Percentiles rank a stretch among this genome's conserved stretches.
Evolutionary conservation across 2,329 filamentous ascomycete genomes (phyloP).

Genomic region (Xylaria sp.): DNA sequence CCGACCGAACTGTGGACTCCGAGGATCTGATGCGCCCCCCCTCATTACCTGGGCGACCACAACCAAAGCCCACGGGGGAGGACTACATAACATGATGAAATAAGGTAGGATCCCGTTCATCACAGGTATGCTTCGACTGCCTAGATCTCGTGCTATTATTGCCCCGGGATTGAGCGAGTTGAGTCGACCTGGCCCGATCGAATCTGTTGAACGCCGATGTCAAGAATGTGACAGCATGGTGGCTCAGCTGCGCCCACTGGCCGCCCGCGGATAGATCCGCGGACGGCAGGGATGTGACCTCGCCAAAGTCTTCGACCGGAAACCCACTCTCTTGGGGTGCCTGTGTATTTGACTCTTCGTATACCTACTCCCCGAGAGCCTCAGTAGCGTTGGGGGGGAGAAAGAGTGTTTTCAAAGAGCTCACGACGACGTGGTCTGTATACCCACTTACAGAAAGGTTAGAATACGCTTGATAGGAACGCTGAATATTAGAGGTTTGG

Average conservation of each 20-base stretch:
- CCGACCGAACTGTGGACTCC: too few species aligned
- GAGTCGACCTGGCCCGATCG: constrained; percentile 9
- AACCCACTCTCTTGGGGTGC: constrained; percentile 8
- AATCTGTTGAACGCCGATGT: background rate
- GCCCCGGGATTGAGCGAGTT: background rate
- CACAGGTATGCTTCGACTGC: background rate
- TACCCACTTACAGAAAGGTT: too few species aligned
- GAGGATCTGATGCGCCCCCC: too few species aligned
- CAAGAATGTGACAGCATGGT: constrained; percentile 8
- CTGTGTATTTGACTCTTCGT: constrained; percentile 1
- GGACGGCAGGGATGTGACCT: constrained; percentile 12
- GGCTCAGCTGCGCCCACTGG: constrained; percentile 4
- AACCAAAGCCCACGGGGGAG: background rate
- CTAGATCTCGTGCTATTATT: background rate
- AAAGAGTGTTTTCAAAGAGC: too few species aligned
- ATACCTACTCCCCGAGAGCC: background rate
- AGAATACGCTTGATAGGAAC: background rate
- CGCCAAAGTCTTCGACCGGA: constrained; percentile 5
- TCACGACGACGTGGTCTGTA: too few species aligned
- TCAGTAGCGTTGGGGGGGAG: background rate
- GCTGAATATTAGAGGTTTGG: background rate
- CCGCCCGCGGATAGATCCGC: constrained; percentile 19
- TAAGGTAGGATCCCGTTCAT: background rate
- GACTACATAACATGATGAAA: background rate
- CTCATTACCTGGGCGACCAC: background rate